phyloP scores from a whole-genome alignment of 148 eudicot species.

The Amaranthus hypochondriacus region DNA sequence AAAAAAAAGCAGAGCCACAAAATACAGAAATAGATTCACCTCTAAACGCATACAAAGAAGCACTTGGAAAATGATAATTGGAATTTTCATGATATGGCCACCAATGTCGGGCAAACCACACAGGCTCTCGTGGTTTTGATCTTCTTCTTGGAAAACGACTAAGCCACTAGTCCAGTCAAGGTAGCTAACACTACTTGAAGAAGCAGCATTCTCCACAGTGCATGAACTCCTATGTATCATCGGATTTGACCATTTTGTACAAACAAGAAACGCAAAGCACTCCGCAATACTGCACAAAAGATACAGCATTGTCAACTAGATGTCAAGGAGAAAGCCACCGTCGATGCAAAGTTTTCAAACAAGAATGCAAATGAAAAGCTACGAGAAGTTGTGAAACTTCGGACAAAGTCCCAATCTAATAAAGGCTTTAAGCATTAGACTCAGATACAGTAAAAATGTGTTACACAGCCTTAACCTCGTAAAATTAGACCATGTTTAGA shows the following conservation, averaged over 20 bases:
- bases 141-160: constrained; percentile 53
- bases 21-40: constrained; percentile 32
- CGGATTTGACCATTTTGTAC: constrained; percentile 97
- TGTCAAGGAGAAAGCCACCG: neutral
- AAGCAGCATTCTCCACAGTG: constrained; percentile 52
- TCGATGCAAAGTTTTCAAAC: neutral
- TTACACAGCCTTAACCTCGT: neutral
- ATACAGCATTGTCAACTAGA: neutral
- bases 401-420: neutral
- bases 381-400: neutral
- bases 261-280: constrained; percentile 97
- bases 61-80: constrained; percentile 69
- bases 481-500: neutral
- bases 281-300: constrained; percentile 69
- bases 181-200: constrained; percentile 58
- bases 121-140: constrained; percentile 46
- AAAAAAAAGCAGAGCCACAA: neutral
- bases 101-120: constrained; percentile 83
- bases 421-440: neutral
- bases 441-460: neutral
- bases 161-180: constrained; percentile 79
- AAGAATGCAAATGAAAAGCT: neutral
- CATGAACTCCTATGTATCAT: constrained; percentile 56
- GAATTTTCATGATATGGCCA: constrained; percentile 90
- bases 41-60: constrained; percentile 89